Percentiles rank a stretch among this genome's conserved stretches.
phyloP scores from a whole-genome alignment of 495 filamentous ascomycete genomes.

The Pseudoneurospora amorphoporcata region DNA sequence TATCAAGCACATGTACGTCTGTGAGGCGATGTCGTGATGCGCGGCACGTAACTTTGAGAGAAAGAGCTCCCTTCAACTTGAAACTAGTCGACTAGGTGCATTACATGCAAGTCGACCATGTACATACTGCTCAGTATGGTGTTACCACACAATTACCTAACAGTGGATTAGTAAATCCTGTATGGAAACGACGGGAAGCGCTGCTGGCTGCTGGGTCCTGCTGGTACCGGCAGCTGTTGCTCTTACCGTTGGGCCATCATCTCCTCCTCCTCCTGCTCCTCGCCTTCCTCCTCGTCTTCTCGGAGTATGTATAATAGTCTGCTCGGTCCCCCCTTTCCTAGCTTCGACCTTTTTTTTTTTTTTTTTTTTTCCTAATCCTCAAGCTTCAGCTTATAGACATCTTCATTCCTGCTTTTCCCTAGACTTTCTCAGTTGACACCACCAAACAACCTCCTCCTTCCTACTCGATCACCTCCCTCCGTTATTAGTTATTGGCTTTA shows the following conservation, averaged over 20 bases:
- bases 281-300: neutral
- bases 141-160: neutral
- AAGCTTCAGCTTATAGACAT: neutral
- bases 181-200: neutral
- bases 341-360: neutral
- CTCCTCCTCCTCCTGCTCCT: too few species aligned
- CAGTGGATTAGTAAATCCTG: neutral
- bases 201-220: neutral
- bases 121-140: neutral
- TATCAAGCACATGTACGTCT: neutral
- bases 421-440: neutral
- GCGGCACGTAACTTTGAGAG: neutral
- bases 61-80: neutral
- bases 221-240: neutral
- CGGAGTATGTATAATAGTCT: neutral
- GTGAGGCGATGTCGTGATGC: neutral
- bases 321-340: neutral
- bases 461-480: neutral
- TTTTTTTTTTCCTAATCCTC: neutral
- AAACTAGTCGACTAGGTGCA: neutral
- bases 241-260: neutral
- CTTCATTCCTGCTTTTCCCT: neutral
- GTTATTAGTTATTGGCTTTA: neutral
- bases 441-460: neutral
- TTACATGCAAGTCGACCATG: neutral